Conservation (phyloP, 2,329 filamentous ascomycete species). For the Rutstroemia sp. region DNA sequence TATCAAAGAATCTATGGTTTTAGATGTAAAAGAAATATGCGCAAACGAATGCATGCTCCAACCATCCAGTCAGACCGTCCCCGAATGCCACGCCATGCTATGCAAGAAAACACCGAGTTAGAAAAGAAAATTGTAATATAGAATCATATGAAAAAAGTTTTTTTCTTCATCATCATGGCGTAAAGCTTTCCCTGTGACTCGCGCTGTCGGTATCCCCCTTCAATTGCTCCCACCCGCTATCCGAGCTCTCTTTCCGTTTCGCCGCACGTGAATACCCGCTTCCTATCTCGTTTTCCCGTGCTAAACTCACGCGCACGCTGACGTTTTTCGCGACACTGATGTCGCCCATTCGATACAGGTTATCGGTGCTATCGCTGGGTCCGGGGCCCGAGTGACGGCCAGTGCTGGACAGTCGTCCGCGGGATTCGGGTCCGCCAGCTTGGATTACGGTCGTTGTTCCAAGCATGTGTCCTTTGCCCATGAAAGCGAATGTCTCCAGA, state of each 20-base stretch:
- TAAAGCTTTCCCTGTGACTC: conserved; percentile 1
- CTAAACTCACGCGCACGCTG: conserved; percentile 14
- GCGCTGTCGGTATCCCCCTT: not conserved
- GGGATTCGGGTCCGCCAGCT: conserved; percentile 6
- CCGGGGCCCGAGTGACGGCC: too few species aligned
- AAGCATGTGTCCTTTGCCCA: conserved; percentile 18
- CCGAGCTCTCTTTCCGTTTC: not conserved
- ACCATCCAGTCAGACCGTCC: too few species aligned
- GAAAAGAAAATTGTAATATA: not conserved
- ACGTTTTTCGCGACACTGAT: conserved; percentile 23
- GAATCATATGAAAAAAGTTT: not conserved
- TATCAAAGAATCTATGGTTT: too few species aligned
- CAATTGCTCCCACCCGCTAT: not conserved
- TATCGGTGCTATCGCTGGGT: conserved; percentile 16
- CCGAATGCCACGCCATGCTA: not conserved
- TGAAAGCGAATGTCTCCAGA: conserved; percentile 40
- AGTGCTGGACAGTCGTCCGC: not conserved
- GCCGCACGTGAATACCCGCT: not conserved
- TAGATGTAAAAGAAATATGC: too few species aligned
- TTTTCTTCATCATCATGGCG: not conserved
- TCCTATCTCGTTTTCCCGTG: not conserved
- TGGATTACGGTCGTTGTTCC: conserved; percentile 14
- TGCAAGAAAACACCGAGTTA: not conserved
- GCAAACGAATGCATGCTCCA: too few species aligned
- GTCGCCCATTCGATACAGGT: conserved; percentile 20